Conservation (phyloP, 2,329 filamentous ascomycete genomes). For the Neurospora sp. region DNA sequence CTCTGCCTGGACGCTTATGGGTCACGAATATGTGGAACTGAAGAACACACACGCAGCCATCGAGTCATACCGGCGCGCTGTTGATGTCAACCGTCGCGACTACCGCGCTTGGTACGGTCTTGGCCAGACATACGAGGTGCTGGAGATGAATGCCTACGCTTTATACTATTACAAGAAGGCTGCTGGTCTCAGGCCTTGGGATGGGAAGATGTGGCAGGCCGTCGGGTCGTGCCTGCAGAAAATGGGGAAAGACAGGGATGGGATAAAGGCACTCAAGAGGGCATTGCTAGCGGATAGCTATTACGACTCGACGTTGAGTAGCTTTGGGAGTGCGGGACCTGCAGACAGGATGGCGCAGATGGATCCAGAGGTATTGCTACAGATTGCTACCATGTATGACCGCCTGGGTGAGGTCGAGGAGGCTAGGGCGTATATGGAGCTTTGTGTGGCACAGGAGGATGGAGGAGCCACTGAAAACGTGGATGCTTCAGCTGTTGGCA, state of each 20-base stretch:
- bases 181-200: conserved; percentile 84
- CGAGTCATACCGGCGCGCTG: conserved; percentile 88
- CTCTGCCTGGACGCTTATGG: conserved; percentile 97
- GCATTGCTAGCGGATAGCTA: conserved; percentile 82
- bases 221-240: conserved; percentile 87
- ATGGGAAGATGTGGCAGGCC: conserved; percentile 98
- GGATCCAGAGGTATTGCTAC: conserved; percentile 82
- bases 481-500: conserved; percentile 24
- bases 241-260: conserved; percentile 77
- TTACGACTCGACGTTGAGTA: conserved; percentile 55
- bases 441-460: conserved; percentile 86
- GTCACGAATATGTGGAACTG: conserved; percentile 95
- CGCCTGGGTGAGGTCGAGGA: conserved; percentile 66
- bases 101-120: conserved; percentile 98
- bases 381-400: conserved; percentile 87
- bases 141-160: conserved; percentile 97
- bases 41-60: conserved; percentile 98
- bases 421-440: conserved; percentile 88
- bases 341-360: conserved; percentile 50
- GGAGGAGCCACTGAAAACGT: conserved; percentile 39
- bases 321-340: conserved; percentile 37
- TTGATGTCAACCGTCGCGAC: conserved; percentile 91
- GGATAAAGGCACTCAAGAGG: conserved; percentile 89
- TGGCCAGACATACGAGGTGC: conserved; percentile 91
- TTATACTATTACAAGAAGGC: conserved; percentile 97